A percentile compares a stretch with the other conserved stretches of the same genome.
These are phyloP conservation scores for Borovskyia barvae DNA, from an alignment of 208 protist genomes.

Conservation along the genomic window DNA sequence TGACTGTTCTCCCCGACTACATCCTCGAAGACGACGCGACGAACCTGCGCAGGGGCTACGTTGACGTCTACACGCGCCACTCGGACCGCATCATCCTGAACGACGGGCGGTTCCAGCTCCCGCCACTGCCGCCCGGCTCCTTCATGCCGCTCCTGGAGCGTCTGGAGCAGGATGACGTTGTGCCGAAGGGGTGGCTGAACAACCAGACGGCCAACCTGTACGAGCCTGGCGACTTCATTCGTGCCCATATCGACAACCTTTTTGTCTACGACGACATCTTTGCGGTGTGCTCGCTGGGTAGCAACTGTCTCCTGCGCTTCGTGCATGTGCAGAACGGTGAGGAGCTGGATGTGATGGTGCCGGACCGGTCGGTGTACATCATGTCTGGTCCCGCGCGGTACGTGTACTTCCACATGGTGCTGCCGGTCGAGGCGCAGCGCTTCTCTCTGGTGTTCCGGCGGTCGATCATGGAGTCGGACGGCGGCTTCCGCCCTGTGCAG, in stretches of 20 bases:
- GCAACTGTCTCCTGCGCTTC: constrained; percentile 77
- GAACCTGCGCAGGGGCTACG: constrained; percentile 71
- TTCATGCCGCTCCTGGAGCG: constrained; percentile 72
- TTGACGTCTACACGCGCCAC: constrained; percentile 78
- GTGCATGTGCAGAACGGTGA: constrained; percentile 90
- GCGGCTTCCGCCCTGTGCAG: constrained; percentile 66
- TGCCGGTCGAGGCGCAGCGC: constrained; percentile 81
- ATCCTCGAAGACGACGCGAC: constrained; percentile 60
- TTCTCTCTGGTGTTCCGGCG: constrained; percentile 85
- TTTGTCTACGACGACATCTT: constrained; percentile 92
- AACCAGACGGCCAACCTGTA: constrained; percentile 91
- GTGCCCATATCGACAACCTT: constrained; percentile 89
- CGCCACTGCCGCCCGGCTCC: constrained; percentile 61
- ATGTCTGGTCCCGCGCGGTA: constrained; percentile 85
- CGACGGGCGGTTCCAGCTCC: constrained; percentile 87
- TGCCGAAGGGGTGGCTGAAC: constrained; percentile 80
- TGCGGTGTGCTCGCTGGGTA: constrained; percentile 74
- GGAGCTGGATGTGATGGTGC: constrained; percentile 83
- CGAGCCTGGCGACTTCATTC: constrained; percentile 85
- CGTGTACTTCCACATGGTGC: constrained; percentile 91
- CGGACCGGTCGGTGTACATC: constrained; percentile 82
- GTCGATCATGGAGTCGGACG: constrained; percentile 87
- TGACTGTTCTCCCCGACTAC: constrained; percentile 86
- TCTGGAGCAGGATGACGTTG: constrained; percentile 74
- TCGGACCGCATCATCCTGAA: constrained; percentile 76